Percentiles rank a stretch among this genome's conserved stretches.
phyloP scores from a whole-genome alignment of 2,329 filamentous ascomycete genomes.

The Stachybotrys elegans region DNA sequence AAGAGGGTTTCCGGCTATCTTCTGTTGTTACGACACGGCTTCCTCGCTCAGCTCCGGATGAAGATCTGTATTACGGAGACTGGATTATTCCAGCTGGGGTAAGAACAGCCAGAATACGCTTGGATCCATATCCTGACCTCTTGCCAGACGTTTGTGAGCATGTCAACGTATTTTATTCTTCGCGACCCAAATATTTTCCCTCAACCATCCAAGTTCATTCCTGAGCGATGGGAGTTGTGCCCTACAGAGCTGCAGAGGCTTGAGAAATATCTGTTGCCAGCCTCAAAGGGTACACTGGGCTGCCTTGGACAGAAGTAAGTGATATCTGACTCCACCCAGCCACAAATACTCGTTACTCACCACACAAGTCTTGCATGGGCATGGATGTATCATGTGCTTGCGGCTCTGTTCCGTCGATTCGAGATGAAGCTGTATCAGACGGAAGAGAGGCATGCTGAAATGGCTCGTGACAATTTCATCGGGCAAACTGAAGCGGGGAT shows the following conservation, averaged over 20 bases:
- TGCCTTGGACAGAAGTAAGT: neutral
- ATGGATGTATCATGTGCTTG: neutral
- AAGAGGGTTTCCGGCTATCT: neutral
- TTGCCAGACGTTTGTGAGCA: neutral
- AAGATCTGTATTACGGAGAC: neutral
- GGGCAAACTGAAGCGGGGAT: neutral
- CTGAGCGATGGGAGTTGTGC: neutral
- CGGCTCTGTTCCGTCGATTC: constrained; percentile 1
- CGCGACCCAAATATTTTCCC: neutral
- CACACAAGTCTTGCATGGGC: neutral
- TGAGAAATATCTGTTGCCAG: neutral
- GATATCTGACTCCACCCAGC: neutral
- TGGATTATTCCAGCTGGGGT: constrained; percentile 1
- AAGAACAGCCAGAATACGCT: neutral
- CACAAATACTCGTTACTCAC: neutral
- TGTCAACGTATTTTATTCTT: constrained; percentile 1
- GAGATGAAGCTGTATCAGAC: neutral
- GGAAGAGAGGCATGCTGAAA: neutral
- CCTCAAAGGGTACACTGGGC: neutral
- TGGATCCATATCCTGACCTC: neutral
- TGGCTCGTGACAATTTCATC: neutral
- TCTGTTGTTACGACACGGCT: neutral
- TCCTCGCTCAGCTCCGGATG: neutral
- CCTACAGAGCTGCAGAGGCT: neutral
- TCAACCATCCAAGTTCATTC: neutral